Evolutionary conservation across 768 basidiomycete species (phyloP), one percentile per base, ranked within the genome.

Genomic region (Galerina marginata): DNA sequence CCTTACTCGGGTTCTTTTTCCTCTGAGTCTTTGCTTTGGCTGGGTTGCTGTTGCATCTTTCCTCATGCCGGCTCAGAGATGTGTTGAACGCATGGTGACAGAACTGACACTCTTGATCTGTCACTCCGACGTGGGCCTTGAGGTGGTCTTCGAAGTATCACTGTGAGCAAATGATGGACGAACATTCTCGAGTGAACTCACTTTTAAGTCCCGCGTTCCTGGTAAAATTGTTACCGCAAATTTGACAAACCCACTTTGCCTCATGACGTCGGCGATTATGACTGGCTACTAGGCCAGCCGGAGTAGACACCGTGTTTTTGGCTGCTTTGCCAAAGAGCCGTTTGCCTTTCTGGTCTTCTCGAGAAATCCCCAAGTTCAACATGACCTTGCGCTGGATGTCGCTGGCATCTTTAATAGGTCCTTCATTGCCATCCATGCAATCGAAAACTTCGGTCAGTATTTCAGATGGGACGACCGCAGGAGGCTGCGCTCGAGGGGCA

Each of bases 41-140:
- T 6, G 65, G 65, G 46, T 66, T 66, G 20, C 46, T 45, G 16
- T 58, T 67, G 43, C 65, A 67, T 20, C 60, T 56, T 53, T 64
- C 64, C 47, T 53, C 56, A 33, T 67, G 65, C 2, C 65, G 54
- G 2, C 45, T 49, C 16, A 67, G 47, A 16, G 63, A 61, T 2
- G 63, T 67, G 1, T 66, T 59, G 33, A 67, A 65, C 3, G 44
- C 38, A 10, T 61, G 61, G 0, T 47, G 47, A 40, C 69, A 70
- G 36, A 50, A 59, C 23, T 6, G 38, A 15, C 69, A 70, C 6
- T 53, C 29, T 23, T 59, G 55, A 55, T 67, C 69, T 3, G 67
- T 64, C 4, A 69, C 64, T 9, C 68, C 68, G 1, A 65, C 50
- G 20, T 69, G 68, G 20, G 58, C 55, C 42, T 65, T 67, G 47